These are phyloP conservation scores for Rhizophagus sp. DNA, from an alignment of 192 early-diverging fungal genomes.

Conservation along the genomic window DNA sequence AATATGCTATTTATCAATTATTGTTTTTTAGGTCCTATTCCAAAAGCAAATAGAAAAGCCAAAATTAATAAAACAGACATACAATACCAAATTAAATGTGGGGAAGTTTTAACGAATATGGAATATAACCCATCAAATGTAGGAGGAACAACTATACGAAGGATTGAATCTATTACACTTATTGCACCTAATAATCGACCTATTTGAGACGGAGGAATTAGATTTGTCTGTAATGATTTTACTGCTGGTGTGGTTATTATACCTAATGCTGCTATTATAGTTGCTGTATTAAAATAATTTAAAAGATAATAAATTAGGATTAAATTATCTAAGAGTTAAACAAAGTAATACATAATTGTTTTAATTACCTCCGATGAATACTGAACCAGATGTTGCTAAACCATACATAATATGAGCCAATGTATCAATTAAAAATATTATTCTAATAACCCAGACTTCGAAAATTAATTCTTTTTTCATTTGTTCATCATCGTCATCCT, in stretches of 20 bases:
- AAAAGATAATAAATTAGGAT: neutral
- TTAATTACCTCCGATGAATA: conserved; percentile 24
- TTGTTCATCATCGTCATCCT: neutral
- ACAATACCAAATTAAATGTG: no score
- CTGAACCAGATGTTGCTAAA: conserved; percentile 22
- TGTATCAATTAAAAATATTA: conserved; percentile 38
- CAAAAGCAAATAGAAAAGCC: no score
- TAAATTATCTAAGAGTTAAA: neutral
- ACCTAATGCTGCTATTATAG: conserved; percentile 35
- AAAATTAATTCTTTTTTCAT: conserved; percentile 30
- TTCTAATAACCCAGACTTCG: conserved; percentile 46
- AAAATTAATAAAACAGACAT: no score
- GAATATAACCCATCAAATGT: conserved; percentile 39
- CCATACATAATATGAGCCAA: conserved; percentile 36
- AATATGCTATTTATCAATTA: no score
- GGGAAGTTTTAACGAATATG: no score
- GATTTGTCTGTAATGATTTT: conserved; percentile 22
- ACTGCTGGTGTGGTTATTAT: conserved; percentile 30
- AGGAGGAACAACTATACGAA: conserved; percentile 47
- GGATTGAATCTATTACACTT: conserved; percentile 48
- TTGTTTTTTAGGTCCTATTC: no score
- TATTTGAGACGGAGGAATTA: neutral
- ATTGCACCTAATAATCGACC: conserved; percentile 36
- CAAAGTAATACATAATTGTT: neutral
- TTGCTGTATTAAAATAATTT: conserved; percentile 28